phyloP scores from a whole-genome alignment of 148 eudicot species.

The Dianthus caryophyllus region DNA sequence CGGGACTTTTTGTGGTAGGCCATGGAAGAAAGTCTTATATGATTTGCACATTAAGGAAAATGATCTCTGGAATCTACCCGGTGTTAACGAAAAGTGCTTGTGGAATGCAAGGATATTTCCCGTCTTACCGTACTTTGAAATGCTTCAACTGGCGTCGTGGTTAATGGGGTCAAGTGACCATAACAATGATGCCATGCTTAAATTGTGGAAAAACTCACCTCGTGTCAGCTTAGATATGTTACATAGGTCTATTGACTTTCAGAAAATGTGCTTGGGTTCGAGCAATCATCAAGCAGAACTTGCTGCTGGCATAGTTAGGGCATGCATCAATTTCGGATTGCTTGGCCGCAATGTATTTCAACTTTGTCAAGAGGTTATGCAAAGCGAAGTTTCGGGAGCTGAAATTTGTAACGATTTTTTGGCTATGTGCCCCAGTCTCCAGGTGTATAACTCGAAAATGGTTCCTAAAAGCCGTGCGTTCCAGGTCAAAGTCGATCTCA shows the following conservation, averaged over 20 bases:
- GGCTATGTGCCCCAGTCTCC: slow-evolving; percentile 54
- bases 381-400: slow-evolving; percentile 57
- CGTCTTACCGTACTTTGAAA: slow-evolving; percentile 62
- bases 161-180: slow-evolving; percentile 64
- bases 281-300: slow-evolving; percentile 84
- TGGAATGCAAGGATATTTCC: slow-evolving; percentile 96
- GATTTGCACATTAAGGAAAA: slow-evolving; percentile 67
- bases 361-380: slow-evolving; percentile 76
- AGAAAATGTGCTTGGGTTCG: slow-evolving; percentile 73
- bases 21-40: slow-evolving; percentile 72
- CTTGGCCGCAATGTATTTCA: slow-evolving; percentile 88
- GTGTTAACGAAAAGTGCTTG: slow-evolving; percentile 58
- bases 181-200: slow-evolving; percentile 36
- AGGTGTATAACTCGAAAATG: slow-evolving; percentile 56
- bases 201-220: slow-evolving; percentile 53
- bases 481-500: slow-evolving; percentile 89
- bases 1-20: slow-evolving; percentile 96
- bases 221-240: slow-evolving; percentile 87
- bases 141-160: slow-evolving; percentile 84
- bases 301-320: slow-evolving; percentile 74
- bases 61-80: slow-evolving; percentile 60
- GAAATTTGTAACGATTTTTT: slow-evolving; percentile 63
- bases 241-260: slow-evolving; percentile 84
- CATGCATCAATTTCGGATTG: slow-evolving; percentile 80
- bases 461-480: slow-evolving; percentile 85